Conservation (phyloP, 1,284 basidiomycete genomes). For the Ustilago esculenta region DNA sequence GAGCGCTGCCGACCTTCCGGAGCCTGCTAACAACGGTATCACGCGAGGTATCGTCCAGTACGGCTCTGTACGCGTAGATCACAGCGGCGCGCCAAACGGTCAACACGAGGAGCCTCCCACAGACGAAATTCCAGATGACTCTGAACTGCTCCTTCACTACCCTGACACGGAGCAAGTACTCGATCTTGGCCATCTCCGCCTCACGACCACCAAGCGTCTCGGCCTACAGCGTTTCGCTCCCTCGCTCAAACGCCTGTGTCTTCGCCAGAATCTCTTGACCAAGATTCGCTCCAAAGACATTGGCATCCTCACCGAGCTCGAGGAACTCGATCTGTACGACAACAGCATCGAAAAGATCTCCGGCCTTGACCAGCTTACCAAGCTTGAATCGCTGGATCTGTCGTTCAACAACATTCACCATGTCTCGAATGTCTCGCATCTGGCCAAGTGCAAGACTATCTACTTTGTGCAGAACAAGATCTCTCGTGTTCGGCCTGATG, state of each 20-base stretch:
- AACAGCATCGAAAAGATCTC: conserved; percentile 75
- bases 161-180: conserved; percentile 69
- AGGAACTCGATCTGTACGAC: conserved; percentile 94
- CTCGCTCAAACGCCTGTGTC: conserved; percentile 79
- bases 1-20: conserved; percentile 15
- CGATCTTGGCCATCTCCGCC: conserved; percentile 84
- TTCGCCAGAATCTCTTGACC: conserved; percentile 87
- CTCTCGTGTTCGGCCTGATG: conserved; percentile 74
- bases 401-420: conserved; percentile 87
- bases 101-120: neutral
- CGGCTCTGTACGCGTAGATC: conserved; percentile 31
- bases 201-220: conserved; percentile 73
- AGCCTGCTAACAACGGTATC: conserved; percentile 30
- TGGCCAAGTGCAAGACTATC: conserved; percentile 74
- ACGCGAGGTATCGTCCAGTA: conserved; percentile 37
- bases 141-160: conserved; percentile 50
- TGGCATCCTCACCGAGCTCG: conserved; percentile 74
- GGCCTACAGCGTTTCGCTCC: conserved; percentile 76
- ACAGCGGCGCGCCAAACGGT: conserved; percentile 18
- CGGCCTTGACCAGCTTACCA: conserved; percentile 69
- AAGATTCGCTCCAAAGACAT: conserved; percentile 72
- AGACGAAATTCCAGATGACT: conserved; percentile 46
- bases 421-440: conserved; percentile 71
- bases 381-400: conserved; percentile 84
- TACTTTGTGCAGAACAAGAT: conserved; percentile 99